Percentiles rank a stretch among this genome's conserved stretches.
Conservation (phyloP, 1,139 yeast species). For the Zygoascus sp. region DNA sequence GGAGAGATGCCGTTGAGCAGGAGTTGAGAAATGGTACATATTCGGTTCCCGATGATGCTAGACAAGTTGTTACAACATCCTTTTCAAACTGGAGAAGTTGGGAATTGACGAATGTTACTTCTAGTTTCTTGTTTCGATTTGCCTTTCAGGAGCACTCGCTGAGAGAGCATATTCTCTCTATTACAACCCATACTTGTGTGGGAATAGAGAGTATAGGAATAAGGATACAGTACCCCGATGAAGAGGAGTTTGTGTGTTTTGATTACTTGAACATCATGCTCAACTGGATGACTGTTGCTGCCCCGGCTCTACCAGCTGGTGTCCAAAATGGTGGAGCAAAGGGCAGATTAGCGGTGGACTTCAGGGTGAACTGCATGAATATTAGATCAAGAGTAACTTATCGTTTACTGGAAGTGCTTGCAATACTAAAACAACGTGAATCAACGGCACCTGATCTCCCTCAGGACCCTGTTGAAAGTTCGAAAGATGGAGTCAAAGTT, state of each 20-base stretch:
- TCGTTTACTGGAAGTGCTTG: conserved; percentile 18
- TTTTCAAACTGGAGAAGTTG: conserved; percentile 87
- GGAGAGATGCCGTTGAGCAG: conserved; percentile 37
- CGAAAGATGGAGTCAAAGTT: background rate
- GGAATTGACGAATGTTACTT: conserved; percentile 65
- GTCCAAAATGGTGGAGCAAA: too few species aligned
- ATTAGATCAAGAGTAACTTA: conserved; percentile 25
- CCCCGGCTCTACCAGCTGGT: background rate
- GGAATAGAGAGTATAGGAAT: conserved; percentile 33
- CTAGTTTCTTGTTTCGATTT: conserved; percentile 40
- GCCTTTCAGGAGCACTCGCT: conserved; percentile 26
- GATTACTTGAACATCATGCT: conserved; percentile 31
- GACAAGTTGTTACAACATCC: conserved; percentile 49
- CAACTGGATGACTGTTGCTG: conserved; percentile 17
- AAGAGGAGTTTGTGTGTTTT: conserved; percentile 34
- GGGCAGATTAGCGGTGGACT: conserved; percentile 19
- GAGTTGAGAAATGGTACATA: conserved; percentile 29
- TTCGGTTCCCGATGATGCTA: conserved; percentile 49
- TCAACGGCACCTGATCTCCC: background rate
- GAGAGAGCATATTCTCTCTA: conserved; percentile 29
- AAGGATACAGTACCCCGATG: conserved; percentile 28
- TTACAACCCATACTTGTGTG: conserved; percentile 25
- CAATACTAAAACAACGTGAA: background rate
- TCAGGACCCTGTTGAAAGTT: background rate
- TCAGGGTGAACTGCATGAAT: conserved; percentile 22